Percentiles rank a stretch among this genome's conserved stretches.
These are phyloP conservation scores for Tieghemostelium lacteum DNA, from an alignment of 78 protist species.

Conservation along the genomic window DNA sequence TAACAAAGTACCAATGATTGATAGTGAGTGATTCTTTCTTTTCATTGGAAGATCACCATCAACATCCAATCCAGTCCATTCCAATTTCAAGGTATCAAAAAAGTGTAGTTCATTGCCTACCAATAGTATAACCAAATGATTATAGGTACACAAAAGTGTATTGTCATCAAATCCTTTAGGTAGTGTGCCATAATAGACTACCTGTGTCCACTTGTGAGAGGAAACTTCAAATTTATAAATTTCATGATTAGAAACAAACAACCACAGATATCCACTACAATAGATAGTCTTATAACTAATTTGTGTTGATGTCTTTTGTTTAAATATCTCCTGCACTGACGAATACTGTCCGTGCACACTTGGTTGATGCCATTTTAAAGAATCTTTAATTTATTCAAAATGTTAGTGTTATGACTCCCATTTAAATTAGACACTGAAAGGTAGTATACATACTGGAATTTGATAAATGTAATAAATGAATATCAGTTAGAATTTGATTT, in stretches of 20 bases:
- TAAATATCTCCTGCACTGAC: constrained; percentile 11
- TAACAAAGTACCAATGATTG: constrained; percentile 24
- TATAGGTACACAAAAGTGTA: background rate
- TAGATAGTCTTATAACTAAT: constrained; percentile 18
- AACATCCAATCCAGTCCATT: constrained; percentile 18
- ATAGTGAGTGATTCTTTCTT: constrained; percentile 29
- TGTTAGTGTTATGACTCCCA: too few relatives aligned
- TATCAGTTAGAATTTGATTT: constrained; percentile 33
- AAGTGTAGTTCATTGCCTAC: constrained; percentile 37
- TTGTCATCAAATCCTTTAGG: constrained; percentile 9
- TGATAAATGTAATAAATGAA: constrained; percentile 36
- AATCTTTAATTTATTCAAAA: constrained; percentile 3
- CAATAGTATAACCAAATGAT: constrained; percentile 1
- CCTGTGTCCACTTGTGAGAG: constrained; percentile 32
- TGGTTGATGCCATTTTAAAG: constrained; percentile 53
- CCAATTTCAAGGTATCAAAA: constrained; percentile 17
- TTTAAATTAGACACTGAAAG: background rate
- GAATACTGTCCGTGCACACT: too few relatives aligned
- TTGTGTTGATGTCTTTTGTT: too few relatives aligned
- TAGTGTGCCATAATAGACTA: constrained; percentile 23
- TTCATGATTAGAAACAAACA: constrained; percentile 9
- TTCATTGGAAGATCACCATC: constrained; percentile 39
- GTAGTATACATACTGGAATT: constrained; percentile 17
- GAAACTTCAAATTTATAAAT: constrained; percentile 23
- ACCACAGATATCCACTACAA: constrained; percentile 22